Evolutionary conservation across 208 protist species (phyloP), one percentile per base, ranked within the genome.

Genomic region (Leishmania gerbilli): DNA sequence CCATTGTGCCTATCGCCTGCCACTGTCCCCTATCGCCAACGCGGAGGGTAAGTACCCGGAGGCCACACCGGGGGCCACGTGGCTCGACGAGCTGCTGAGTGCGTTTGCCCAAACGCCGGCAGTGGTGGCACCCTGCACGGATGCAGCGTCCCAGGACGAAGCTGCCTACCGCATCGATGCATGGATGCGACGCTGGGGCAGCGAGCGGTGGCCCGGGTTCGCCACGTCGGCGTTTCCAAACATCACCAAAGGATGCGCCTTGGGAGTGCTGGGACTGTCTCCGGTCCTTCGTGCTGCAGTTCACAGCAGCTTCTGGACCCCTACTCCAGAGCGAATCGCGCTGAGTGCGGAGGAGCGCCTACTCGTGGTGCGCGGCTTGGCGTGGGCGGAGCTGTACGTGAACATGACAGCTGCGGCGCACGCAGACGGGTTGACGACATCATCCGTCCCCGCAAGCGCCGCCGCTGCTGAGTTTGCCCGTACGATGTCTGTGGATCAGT

Each of bases 351-450:
- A 62, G 47, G 82, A 86, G 56, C 77, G 80, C 53, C 62, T 49
- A 45, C 58, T 58, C 15, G 74, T 93, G 60, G 68, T 95, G 40
- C 90, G 93, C 58, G 91, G 88, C 3, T 84, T 95, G n/a, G 92
- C 91, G 68, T 95, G 90, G 91, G 86, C 89, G 71, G 91, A 95
- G 85, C 85, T 94, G 19, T 85, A 84, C 77, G 84, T 85, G 65
- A 95, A 90, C 74, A 79, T 62, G 60, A 40, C 21, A 45, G 40
- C 60, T 60, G 69, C 68, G 9, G 65, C 17, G 34, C 55, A 60
- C 40, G 31, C 68, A 19, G 34, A 49, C 19, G 17, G 47, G 40
- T 40, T 49, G 53, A 24, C 53, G 17, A 19, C 60, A 71, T 37
- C 37, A 3, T 67, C 69, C 13, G 74, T 5, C n/a, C 68, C 74